phyloP scores from a whole-genome alignment of 1,139 yeast genomes.

The Blastobotrys proliferans region DNA sequence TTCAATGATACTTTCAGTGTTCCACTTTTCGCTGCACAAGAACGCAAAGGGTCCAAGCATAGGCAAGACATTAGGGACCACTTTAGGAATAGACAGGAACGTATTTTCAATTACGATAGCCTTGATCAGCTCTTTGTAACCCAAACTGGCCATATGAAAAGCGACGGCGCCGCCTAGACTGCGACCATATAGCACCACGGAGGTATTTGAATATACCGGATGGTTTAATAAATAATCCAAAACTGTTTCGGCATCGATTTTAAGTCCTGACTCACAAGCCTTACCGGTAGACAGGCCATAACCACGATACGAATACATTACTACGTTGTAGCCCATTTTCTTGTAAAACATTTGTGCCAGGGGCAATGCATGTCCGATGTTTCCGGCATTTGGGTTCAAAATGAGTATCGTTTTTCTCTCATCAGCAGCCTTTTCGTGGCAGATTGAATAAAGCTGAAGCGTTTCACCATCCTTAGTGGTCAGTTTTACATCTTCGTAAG shows the following conservation, averaged over 20 bases:
- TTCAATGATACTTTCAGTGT: constrained; percentile 61
- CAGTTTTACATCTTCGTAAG: constrained; percentile 59
- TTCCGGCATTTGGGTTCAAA: constrained; percentile 93
- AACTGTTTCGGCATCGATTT: constrained; percentile 74
- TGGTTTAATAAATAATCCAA: constrained; percentile 55
- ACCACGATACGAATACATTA: constrained; percentile 75
- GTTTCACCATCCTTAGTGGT: constrained; percentile 64
- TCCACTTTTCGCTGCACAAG: constrained; percentile 81
- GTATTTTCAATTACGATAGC: constrained; percentile 71
- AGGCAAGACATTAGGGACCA: constrained; percentile 83
- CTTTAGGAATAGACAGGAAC: constrained; percentile 69
- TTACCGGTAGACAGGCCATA: constrained; percentile 82
- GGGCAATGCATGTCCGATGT: constrained; percentile 90
- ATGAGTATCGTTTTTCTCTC: constrained; percentile 63
- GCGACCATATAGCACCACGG: constrained; percentile 75
- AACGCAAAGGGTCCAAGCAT: constrained; percentile 51
- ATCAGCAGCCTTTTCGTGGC: neutral
- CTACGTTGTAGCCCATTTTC: constrained; percentile 66
- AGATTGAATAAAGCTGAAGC: constrained; percentile 46
- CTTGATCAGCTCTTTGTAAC: constrained; percentile 35
- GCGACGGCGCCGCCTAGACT: constrained; percentile 96
- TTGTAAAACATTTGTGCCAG: constrained; percentile 68
- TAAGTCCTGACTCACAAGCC: constrained; percentile 76
- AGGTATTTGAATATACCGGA: constrained; percentile 48
- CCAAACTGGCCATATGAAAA: constrained; percentile 62